A percentile compares a stretch with the other conserved stretches of the same genome.
Evolutionary conservation across 2,329 filamentous ascomycete species (phyloP).

Genomic region (Sporothrix phasma): DNA sequence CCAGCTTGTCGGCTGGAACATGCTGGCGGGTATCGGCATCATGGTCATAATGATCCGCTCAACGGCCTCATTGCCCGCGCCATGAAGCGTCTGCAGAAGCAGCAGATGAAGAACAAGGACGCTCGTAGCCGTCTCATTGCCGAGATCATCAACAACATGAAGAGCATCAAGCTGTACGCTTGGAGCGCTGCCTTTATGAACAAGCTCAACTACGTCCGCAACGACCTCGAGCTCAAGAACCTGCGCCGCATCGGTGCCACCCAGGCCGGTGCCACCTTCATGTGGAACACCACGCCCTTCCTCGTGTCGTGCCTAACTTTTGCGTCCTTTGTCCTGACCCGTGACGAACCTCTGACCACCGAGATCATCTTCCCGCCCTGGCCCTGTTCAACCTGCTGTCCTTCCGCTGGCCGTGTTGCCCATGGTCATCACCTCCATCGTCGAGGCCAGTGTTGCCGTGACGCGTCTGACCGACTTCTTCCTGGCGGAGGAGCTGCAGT

Average conservation of each 20-base stretch:
- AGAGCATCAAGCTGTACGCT: constrained; percentile 96
- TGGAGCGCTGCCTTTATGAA: constrained; percentile 98
- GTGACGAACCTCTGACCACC: constrained; percentile 71
- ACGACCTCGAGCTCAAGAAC: constrained; percentile 91
- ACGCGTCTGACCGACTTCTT: constrained; percentile 77
- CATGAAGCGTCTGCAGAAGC: constrained; percentile 91
- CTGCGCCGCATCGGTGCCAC: constrained; percentile 91
- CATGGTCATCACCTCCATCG: constrained; percentile 95
- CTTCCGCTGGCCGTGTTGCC: constrained; percentile 85
- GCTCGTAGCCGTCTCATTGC: constrained; percentile 86
- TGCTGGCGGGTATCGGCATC: constrained; percentile 87
- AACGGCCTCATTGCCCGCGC: constrained; percentile 85
- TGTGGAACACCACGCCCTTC: constrained; percentile 95
- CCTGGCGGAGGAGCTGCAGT: constrained; percentile 78
- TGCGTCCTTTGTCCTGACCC: constrained; percentile 81
- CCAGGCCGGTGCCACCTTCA: constrained; percentile 92
- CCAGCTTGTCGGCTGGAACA: constrained; percentile 85
- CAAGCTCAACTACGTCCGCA: constrained; percentile 90
- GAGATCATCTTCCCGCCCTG: constrained; percentile 89
- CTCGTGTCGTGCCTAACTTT: constrained; percentile 96
- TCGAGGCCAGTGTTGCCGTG: constrained; percentile 91
- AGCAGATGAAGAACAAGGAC: constrained; percentile 99
- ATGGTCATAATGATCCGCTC: constrained; percentile 96
- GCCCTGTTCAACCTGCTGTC: constrained; percentile 94
- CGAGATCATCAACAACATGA: constrained; percentile 99